phyloP scores from a whole-genome alignment of 1,284 basidiomycete species.

The Ustilago bromivora region DNA sequence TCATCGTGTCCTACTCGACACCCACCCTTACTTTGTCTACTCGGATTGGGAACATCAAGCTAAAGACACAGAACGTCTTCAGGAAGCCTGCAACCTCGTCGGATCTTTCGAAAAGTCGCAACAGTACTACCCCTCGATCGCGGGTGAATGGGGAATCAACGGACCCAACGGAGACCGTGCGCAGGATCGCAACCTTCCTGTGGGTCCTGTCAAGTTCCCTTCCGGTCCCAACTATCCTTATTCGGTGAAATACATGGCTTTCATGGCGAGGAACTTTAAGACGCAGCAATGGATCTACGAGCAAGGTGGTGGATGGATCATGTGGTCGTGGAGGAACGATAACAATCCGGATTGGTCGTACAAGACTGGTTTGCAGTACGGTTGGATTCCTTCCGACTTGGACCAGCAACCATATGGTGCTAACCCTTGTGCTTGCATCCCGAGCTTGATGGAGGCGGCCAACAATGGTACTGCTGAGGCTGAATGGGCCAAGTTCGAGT shows the following conservation, averaged over 20 bases:
- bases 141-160: slow-evolving; percentile 53
- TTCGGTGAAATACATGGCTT: slow-evolving; percentile 78
- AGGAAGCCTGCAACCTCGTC: slow-evolving; percentile 49
- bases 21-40: slow-evolving; percentile 65
- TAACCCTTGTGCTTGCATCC: slow-evolving; percentile 40
- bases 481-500: slow-evolving; percentile 14
- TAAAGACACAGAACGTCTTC: slow-evolving; percentile 51
- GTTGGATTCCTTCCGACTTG: slow-evolving; percentile 60
- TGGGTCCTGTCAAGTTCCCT: slow-evolving; percentile 58
- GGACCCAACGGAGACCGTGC: slow-evolving; percentile 58
- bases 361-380: slow-evolving; percentile 64
- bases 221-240: slow-evolving; percentile 54
- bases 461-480: slow-evolving; percentile 8
- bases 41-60: slow-evolving; percentile 42
- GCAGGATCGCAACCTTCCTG: slow-evolving; percentile 50
- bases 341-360: slow-evolving; percentile 68
- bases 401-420: slow-evolving; percentile 42
- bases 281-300: slow-evolving; percentile 75
- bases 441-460: slow-evolving; percentile 23
- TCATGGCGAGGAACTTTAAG: slow-evolving; percentile 85
- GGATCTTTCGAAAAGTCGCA: slow-evolving; percentile 41
- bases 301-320: slow-evolving; percentile 77
- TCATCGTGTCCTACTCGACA: slow-evolving; percentile 59
- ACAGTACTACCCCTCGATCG: slow-evolving; percentile 59
- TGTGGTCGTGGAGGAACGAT: slow-evolving; percentile 80